A percentile compares a stretch with the other conserved stretches of the same genome.
Conservation (phyloP, 2,329 filamentous ascomycete species). For the Ramularia endophylla region DNA sequence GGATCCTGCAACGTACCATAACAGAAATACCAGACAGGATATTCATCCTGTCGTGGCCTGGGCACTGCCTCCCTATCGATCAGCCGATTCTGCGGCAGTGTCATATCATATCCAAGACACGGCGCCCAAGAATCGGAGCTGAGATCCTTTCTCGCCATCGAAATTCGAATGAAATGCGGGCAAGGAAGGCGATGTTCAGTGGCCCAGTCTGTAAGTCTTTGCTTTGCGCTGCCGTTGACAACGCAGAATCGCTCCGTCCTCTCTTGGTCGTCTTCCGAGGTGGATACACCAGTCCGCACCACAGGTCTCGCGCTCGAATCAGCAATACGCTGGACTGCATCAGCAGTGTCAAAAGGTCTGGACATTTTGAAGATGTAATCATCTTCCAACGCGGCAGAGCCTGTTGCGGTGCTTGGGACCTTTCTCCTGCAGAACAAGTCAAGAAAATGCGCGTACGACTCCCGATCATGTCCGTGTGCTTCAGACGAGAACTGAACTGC, state of each 20-base stretch:
- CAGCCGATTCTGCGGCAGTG: background rate
- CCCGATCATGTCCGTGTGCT: background rate
- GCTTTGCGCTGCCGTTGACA: background rate
- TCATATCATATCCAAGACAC: background rate
- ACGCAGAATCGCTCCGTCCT: background rate
- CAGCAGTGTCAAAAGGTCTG: no score
- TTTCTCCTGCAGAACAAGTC: background rate
- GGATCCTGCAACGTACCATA: slow-evolving; percentile 33
- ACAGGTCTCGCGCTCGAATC: background rate
- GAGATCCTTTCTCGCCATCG: background rate
- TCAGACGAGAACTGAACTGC: background rate
- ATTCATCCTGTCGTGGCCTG: slow-evolving; percentile 24
- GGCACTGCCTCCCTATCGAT: background rate
- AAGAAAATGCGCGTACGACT: background rate
- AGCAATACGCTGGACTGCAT: background rate
- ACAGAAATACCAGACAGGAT: slow-evolving; percentile 38
- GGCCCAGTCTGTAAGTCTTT: background rate
- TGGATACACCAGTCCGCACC: background rate
- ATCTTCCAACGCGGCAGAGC: background rate
- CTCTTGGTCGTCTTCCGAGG: background rate
- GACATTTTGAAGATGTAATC: background rate
- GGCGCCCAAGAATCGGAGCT: background rate
- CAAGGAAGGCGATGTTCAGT: background rate
- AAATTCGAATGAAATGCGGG: background rate
- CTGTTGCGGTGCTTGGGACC: background rate